Conservation (phyloP, 352 stramenopile genomes). For the Phytophthora sp. region DNA sequence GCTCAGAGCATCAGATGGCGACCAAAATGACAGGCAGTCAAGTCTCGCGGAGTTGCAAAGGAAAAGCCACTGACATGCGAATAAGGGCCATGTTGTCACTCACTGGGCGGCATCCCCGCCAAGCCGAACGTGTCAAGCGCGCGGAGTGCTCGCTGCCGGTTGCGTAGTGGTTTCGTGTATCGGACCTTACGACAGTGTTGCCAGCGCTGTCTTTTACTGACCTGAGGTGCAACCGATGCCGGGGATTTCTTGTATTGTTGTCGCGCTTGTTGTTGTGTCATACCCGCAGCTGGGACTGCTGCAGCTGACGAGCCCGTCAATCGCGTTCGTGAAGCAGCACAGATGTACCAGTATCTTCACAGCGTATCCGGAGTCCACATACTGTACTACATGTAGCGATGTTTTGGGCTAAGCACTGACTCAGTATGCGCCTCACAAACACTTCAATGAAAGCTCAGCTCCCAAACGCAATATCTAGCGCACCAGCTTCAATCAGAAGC, state of each 20-base stretch:
- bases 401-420: background rate
- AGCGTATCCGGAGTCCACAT: too few species aligned
- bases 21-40: conserved; percentile 10
- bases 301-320: conserved; percentile 11
- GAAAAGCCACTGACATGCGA: conserved; percentile 21
- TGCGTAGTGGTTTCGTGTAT: conserved; percentile 14
- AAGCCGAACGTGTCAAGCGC: too few species aligned
- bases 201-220: background rate
- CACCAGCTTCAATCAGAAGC: conserved; percentile 4
- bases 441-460: too few species aligned
- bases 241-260: conserved; percentile 23
- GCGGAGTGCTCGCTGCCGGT: too few species aligned
- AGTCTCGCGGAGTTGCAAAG: conserved; percentile 1
- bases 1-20: conserved; percentile 1
- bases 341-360: too few species aligned
- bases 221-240: background rate
- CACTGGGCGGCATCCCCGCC: too few species aligned
- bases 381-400: background rate
- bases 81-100: background rate
- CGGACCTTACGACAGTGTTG: background rate
- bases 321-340: conserved; percentile 10
- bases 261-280: conserved; percentile 8
- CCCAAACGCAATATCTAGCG: background rate
- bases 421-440: background rate
- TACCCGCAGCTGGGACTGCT: conserved; percentile 10